Base-by-base conservation (phyloP, 208 protist species). In the Porcisia deanei region DNA sequence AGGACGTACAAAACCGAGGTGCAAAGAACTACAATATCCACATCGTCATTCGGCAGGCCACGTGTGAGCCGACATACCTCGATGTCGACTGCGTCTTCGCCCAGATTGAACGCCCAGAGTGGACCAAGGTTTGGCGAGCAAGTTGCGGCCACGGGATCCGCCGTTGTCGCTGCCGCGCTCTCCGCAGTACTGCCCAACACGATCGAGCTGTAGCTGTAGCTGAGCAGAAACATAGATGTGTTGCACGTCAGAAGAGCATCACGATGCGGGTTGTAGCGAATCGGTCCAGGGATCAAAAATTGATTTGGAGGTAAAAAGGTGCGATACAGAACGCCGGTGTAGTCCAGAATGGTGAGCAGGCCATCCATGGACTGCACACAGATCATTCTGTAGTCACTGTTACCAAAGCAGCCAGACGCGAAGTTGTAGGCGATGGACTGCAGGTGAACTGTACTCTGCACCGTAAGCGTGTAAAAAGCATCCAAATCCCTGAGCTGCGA, bases 311-410 rank as follows among this genome's bases (percentile, higher is more conserved):
- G 92, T 12, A 98, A 71, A 76, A 93, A 89, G 41, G 90, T 85
- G 41, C 78, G 73, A 65, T 94, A 96, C 5, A 93, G 58, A 25
- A 97, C 76, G 45, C 90, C 89, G 52, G 94, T 91, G 77, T 96
- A 93, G 64, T 98, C 93, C 18, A 96, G 76, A 59, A 98, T 86
- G 39, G 88, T 94, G 16, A 97, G 79, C 41, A 88, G 80, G 22
- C 96, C 96, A 79, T 98, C 93, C 87, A 98, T 94, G 9, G 96
- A 94, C 75, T 98, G 96, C 34, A 98, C 92, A 61, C 95, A 98
- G 22, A 97, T 72, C 77, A 94, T 86, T 59, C 97, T 88, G 77
- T 95, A 88, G 14, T 74, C 74, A 34, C 82, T 75, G 37, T 80
- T 81, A 14, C 94, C 94, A 83, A 98, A 98, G 20, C 73, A 83